These are phyloP conservation scores for Helianthus tuberosus DNA, from an alignment of 129 eudicot species.

Conservation along the genomic window DNA sequence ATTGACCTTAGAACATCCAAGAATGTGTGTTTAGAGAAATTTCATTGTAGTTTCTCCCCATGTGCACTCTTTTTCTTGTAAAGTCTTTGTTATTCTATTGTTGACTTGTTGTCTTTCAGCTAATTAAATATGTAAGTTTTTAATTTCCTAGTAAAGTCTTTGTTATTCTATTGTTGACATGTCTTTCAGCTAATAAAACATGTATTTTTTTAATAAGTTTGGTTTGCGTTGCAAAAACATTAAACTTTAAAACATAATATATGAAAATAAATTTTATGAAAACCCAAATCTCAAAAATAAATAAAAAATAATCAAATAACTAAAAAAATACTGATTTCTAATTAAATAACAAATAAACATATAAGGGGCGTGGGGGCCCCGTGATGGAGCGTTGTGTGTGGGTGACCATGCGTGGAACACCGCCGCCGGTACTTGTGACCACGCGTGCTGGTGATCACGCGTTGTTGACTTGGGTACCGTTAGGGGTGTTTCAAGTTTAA, in stretches of 20 bases:
- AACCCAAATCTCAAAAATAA: not conserved
- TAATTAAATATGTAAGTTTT: not conserved
- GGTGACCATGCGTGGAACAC: too few species aligned
- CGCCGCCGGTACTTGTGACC: too few species aligned
- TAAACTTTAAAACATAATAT: not conserved
- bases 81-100: not conserved
- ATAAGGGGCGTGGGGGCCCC: not conserved
- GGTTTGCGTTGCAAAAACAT: not conserved
- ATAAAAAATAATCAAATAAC: not conserved
- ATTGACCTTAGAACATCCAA: too few species aligned
- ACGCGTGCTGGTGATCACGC: too few species aligned
- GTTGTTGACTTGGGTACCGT: too few species aligned
- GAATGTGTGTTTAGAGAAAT: not conserved
- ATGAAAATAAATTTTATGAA: not conserved
- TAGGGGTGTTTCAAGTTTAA: too few species aligned
- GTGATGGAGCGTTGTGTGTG: too few species aligned
- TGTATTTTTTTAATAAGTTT: not conserved
- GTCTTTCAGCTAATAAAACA: too few species aligned
- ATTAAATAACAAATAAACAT: not conserved
- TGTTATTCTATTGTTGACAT: too few species aligned
- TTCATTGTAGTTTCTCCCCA: not conserved
- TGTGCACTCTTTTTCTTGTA: not conserved
- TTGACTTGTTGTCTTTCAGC: too few species aligned
- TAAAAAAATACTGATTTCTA: not conserved
- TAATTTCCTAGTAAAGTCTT: not conserved